Percentiles rank a stretch among this genome's conserved stretches.
These are phyloP conservation scores for Zymoseptoria ardabiliae DNA, from an alignment of 2,329 filamentous ascomycete genomes.

Conservation along the genomic window DNA sequence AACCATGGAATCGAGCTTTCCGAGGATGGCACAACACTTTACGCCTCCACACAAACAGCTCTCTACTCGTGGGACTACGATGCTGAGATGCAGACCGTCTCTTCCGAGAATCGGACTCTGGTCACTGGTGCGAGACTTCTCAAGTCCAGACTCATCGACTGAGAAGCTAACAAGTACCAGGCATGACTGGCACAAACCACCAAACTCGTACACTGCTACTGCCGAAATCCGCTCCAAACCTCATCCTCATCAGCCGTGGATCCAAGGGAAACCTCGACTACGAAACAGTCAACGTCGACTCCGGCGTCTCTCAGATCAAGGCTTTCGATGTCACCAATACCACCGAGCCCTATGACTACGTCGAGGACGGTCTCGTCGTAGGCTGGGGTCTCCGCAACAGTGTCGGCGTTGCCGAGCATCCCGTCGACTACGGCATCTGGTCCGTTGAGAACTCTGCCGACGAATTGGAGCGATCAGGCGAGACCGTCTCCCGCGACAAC, in stretches of 20 bases:
- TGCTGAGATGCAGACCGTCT: slow-evolving; percentile 28
- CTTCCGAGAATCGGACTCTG: slow-evolving; percentile 46
- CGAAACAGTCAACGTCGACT: slow-evolving; percentile 42
- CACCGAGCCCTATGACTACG: slow-evolving; percentile 38
- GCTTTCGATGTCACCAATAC: slow-evolving; percentile 47
- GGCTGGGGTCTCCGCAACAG: slow-evolving; percentile 68
- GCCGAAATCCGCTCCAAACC: slow-evolving; percentile 47
- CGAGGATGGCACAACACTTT: slow-evolving; percentile 42
- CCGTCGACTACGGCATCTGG: slow-evolving; percentile 43
- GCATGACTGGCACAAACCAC: slow-evolving; percentile 40
- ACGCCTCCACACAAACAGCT: slow-evolving; percentile 49
- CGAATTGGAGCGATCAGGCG: slow-evolving; percentile 38
- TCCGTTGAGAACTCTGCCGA: slow-evolving; percentile 66
- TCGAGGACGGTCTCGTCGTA: slow-evolving; percentile 44
- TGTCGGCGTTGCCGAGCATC: slow-evolving; percentile 60
- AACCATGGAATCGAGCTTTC: slow-evolving; percentile 48
- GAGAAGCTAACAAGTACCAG: background rate
- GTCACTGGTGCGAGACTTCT: slow-evolving; percentile 41
- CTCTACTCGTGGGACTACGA: slow-evolving; percentile 59
- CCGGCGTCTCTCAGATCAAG: slow-evolving; percentile 61
- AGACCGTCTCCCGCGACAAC: slow-evolving; percentile 48
- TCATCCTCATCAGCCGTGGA: slow-evolving; percentile 59
- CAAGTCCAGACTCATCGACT: background rate
- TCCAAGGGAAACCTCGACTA: slow-evolving; percentile 56
- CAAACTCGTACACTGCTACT: slow-evolving; percentile 60